Conservation (phyloP, 2,329 filamentous ascomycete species). For the Sclerotinia subarctica region DNA sequence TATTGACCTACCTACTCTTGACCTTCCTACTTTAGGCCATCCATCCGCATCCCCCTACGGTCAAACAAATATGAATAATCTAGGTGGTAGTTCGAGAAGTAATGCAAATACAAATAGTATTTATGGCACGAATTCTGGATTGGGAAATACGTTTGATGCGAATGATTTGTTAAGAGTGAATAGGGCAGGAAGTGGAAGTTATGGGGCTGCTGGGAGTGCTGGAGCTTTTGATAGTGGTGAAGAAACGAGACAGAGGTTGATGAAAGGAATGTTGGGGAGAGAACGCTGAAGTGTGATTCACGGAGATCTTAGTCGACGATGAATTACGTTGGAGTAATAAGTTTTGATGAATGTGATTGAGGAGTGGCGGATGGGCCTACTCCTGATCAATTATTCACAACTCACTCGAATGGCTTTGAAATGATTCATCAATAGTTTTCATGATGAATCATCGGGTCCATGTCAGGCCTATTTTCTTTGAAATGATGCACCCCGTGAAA, state of each 20-base stretch:
- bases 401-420: not conserved
- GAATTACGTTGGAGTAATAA: not conserved
- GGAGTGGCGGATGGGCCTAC: not conserved
- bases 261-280: constrained; percentile 18
- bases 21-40: constrained; percentile 32
- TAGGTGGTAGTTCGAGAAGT: constrained; percentile 22
- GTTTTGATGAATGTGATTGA: not conserved
- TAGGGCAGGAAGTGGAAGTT: constrained; percentile 27
- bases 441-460: not conserved
- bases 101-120: constrained; percentile 19
- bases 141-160: constrained; percentile 24
- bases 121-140: constrained; percentile 27
- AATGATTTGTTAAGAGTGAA: constrained; percentile 29
- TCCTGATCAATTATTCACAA: not conserved
- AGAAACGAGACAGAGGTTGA: constrained; percentile 15
- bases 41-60: constrained; percentile 22
- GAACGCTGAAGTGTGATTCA: not conserved
- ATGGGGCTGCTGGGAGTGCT: constrained; percentile 15
- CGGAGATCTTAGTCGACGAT: not conserved
- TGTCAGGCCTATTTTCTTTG: not conserved
- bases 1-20: constrained; percentile 36
- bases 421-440: not conserved
- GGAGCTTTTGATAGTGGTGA: not conserved
- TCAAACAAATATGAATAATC: constrained; percentile 18
- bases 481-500: too few species aligned